phyloP scores from a whole-genome alignment of 208 protist genomes.

The Trypanosoma mega region DNA sequence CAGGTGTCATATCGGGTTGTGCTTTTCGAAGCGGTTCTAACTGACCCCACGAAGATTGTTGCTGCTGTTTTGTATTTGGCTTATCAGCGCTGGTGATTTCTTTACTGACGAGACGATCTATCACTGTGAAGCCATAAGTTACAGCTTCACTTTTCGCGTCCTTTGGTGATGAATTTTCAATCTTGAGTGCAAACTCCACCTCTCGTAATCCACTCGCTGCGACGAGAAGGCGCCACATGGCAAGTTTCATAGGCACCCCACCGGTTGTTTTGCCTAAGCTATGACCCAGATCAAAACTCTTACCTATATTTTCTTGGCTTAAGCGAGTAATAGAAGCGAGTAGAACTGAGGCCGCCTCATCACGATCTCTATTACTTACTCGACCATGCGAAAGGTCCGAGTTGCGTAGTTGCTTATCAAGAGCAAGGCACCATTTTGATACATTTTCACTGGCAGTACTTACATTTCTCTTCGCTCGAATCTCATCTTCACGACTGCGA shows the following conservation, averaged over 20 bases:
- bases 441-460: conserved; percentile 52
- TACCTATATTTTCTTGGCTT: conserved; percentile 34
- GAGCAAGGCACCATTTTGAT: conserved; percentile 40
- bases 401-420: conserved; percentile 50
- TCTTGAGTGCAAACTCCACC: conserved; percentile 64
- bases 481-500: conserved; percentile 76
- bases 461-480: conserved; percentile 68
- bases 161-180: conserved; percentile 38
- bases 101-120: conserved; percentile 19
- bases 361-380: conserved; percentile 42
- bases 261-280: conserved; percentile 28
- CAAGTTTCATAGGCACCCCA: conserved; percentile 46
- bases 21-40: conserved; percentile 56
- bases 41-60: conserved; percentile 60
- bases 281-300: conserved; percentile 65
- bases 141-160: conserved; percentile 23
- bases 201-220: conserved; percentile 62
- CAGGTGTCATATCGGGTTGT: conserved; percentile 43
- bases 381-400: conserved; percentile 41
- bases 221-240: conserved; percentile 79
- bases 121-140: conserved; percentile 26
- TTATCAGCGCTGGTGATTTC: conserved; percentile 15
- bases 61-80: too few relatives aligned
- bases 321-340: conserved; percentile 37
- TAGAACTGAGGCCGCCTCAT: conserved; percentile 35